Evolutionary conservation across 176 grass and related monocot species (phyloP).

Genomic region (Lolium rigidum): DNA sequence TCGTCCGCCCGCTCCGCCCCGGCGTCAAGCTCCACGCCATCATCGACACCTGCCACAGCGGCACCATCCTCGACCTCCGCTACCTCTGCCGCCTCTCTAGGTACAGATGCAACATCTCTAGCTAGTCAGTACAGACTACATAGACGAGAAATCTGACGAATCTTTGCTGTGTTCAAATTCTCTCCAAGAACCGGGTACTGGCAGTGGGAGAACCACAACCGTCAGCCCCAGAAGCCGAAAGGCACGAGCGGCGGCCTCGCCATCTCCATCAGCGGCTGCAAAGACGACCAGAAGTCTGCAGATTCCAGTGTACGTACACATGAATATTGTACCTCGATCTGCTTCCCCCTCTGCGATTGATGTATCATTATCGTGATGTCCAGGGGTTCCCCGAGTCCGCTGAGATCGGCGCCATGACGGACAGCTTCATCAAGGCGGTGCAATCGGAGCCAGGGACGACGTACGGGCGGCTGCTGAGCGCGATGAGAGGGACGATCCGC

Average conservation of each 20-base stretch:
- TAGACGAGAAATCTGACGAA: neutral
- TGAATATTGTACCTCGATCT: too few relatives aligned
- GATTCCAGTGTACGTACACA: slow-evolving; percentile 39
- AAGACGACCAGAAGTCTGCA: slow-evolving; percentile 50
- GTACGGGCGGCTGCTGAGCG: slow-evolving; percentile 68
- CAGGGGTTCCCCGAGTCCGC: slow-evolving; percentile 57
- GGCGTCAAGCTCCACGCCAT: slow-evolving; percentile 80
- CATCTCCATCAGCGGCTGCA: slow-evolving; percentile 89
- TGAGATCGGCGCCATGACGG: slow-evolving; percentile 83
- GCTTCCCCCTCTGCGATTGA: neutral
- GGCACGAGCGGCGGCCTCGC: slow-evolving; percentile 72
- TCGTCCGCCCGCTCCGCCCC: slow-evolving; percentile 66
- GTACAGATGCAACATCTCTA: neutral
- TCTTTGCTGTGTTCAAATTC: neutral
- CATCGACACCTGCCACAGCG: slow-evolving; percentile 91
- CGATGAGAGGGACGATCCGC: slow-evolving; percentile 77
- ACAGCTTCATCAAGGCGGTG: slow-evolving; percentile 84
- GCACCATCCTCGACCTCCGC: slow-evolving; percentile 84
- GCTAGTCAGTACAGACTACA: too few relatives aligned
- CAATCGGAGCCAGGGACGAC: slow-evolving; percentile 67
- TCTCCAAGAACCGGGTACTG: slow-evolving; percentile 63
- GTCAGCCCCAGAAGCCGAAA: slow-evolving; percentile 46
- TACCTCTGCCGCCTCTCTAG: slow-evolving; percentile 85
- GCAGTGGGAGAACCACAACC: slow-evolving; percentile 78
- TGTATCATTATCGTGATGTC: neutral